Evolutionary conservation across 257 asterid species (phyloP).

Genomic region (Solanum bulbocastanum): DNA sequence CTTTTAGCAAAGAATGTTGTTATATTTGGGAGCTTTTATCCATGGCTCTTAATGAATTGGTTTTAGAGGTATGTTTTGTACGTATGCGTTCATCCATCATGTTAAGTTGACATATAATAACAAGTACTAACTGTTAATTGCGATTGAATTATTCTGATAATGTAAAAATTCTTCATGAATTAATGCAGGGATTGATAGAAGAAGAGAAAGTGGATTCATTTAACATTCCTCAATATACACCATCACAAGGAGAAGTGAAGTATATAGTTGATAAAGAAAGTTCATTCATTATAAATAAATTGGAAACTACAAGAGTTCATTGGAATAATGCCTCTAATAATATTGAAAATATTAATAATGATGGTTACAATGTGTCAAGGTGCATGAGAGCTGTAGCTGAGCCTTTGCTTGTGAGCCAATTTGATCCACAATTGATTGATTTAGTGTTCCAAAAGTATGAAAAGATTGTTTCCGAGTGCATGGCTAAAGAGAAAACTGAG

Average conservation of each 20-base stretch:
- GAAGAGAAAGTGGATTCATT: conserved; percentile 38
- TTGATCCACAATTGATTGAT: conserved; percentile 34
- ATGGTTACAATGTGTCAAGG: conserved; percentile 31
- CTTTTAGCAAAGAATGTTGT: conserved; percentile 41
- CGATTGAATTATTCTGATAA: background rate
- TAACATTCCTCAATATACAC: conserved; percentile 57
- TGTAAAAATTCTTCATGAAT: background rate
- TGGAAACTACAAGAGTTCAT: conserved; percentile 25
- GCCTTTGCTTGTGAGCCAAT: conserved; percentile 47
- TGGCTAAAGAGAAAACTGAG: conserved; percentile 10
- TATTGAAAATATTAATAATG: background rate
- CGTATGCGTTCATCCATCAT: background rate
- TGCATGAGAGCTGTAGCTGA: conserved; percentile 69
- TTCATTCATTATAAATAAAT: conserved; percentile 30
- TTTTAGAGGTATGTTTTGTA: conserved; percentile 25
- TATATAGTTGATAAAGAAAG: conserved; percentile 36
- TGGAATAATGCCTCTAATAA: conserved; percentile 37
- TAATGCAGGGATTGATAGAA: conserved; percentile 33
- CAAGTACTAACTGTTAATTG: too few relatives aligned
- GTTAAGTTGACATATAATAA: background rate
- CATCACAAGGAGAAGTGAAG: conserved; percentile 38
- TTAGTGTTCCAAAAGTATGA: conserved; percentile 22
- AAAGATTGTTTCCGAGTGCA: conserved; percentile 4
- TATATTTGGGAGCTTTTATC: conserved; percentile 59
- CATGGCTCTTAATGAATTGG: conserved; percentile 33